These are phyloP conservation scores for barrel medic (Medicago truncatula) DNA, from an alignment of 306 rosid genomes.

Conservation along the genomic window DNA sequence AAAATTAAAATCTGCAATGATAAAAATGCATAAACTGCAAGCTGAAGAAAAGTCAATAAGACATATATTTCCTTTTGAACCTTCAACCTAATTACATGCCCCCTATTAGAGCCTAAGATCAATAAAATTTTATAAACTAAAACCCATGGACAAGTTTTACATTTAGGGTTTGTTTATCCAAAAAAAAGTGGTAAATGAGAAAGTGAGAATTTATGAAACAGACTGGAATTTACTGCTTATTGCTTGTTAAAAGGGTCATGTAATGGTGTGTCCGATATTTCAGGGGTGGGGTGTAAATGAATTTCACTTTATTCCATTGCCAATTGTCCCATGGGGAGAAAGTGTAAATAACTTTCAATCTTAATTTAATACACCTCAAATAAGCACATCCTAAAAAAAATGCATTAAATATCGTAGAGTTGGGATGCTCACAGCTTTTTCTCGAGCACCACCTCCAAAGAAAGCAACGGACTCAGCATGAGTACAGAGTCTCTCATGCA, in stretches of 20 bases:
- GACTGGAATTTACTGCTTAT: constrained; percentile 7
- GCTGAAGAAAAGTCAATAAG: constrained; percentile 34
- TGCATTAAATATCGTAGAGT: constrained; percentile 24
- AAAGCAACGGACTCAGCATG: constrained; percentile 99
- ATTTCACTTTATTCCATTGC: neutral
- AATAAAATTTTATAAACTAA: constrained; percentile 26
- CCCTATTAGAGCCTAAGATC: constrained; percentile 32
- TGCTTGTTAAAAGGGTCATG: constrained; percentile 17
- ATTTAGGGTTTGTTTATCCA: constrained; percentile 20
- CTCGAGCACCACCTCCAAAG: constrained; percentile 99
- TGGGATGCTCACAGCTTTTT: constrained; percentile 81
- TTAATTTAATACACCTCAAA: constrained; percentile 25
- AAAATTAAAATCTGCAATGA: constrained; percentile 32
- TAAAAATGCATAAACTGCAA: constrained; percentile 34
- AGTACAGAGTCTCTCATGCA: constrained; percentile 97
- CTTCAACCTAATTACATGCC: constrained; percentile 30
- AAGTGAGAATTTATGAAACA: constrained; percentile 14
- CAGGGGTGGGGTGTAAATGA: constrained; percentile 8
- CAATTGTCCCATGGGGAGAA: constrained; percentile 20
- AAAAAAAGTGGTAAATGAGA: constrained; percentile 27
- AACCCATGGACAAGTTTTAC: constrained; percentile 17
- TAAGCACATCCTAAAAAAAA: constrained; percentile 29
- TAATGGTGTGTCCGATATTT: constrained; percentile 8
- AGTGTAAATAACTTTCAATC: constrained; percentile 32
- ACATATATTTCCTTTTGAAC: constrained; percentile 33